Evolutionary conservation across 257 asterid species (phyloP).

Genomic region (Leptodermis oblonga): DNA sequence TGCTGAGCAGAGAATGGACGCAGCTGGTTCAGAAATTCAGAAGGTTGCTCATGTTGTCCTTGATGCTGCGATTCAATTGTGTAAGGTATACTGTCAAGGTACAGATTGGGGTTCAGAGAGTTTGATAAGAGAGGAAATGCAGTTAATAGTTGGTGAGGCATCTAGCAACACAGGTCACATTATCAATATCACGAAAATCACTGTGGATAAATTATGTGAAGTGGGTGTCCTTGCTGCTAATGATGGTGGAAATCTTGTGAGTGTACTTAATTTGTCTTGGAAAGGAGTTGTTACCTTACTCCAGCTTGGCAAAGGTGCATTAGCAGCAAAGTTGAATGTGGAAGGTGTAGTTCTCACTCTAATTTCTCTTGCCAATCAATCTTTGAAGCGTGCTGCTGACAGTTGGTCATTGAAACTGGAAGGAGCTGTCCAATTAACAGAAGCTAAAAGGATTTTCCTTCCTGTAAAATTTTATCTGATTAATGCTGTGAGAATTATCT

Average conservation of each 20-base stretch:
- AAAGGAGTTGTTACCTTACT: slow-evolving; percentile 90
- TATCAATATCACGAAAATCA: slow-evolving; percentile 47
- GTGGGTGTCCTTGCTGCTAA: slow-evolving; percentile 87
- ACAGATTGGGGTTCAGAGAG: slow-evolving; percentile 59
- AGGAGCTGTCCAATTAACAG: slow-evolving; percentile 52
- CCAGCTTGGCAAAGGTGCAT: slow-evolving; percentile 82
- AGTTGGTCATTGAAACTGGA: slow-evolving; percentile 56
- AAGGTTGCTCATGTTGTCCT: slow-evolving; percentile 57
- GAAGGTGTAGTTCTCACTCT: slow-evolving; percentile 58
- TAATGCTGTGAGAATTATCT: slow-evolving; percentile 85
- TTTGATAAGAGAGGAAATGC: slow-evolving; percentile 27
- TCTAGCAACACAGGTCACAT: slow-evolving; percentile 47
- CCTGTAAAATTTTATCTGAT: slow-evolving; percentile 90
- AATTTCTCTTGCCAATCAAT: slow-evolving; percentile 65
- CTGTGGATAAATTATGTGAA: slow-evolving; percentile 67
- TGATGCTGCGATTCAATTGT: slow-evolving; percentile 66
- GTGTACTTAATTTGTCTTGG: slow-evolving; percentile 84
- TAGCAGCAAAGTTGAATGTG: slow-evolving; percentile 70
- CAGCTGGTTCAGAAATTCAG: slow-evolving; percentile 54
- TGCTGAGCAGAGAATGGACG: slow-evolving; percentile 48
- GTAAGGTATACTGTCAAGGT: slow-evolving; percentile 70
- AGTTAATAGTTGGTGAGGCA: slow-evolving; percentile 32
- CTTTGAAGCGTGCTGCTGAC: slow-evolving; percentile 70
- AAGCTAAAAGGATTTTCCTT: slow-evolving; percentile 86
- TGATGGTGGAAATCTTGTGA: slow-evolving; percentile 87